Base-by-base conservation (phyloP, 441 rosid genomes). In the Mallotus japonicus region DNA sequence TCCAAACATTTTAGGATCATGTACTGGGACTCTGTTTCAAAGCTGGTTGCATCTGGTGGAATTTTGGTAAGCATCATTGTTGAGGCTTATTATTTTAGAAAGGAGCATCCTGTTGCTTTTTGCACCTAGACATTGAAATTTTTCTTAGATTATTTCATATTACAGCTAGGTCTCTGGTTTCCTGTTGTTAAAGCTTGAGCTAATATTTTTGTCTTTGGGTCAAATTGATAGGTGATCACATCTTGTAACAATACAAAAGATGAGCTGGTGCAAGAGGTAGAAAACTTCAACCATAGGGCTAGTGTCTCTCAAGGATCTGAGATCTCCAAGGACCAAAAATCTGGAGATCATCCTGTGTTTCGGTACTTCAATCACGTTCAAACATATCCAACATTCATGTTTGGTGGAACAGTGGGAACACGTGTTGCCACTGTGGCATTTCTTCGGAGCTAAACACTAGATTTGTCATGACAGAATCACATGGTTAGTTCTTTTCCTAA, bases 361-460 rank as follows among this genome's bases (percentile, higher is more conserved):
- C 85, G 75, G 71, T 91, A 93, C 80, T 84, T 93, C 15, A 83
- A 83, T 82, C 98, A 91, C 61, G 96, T 95, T 70, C 88, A 90
- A 68, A 84, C 94, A 5, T 90, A 90, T 77, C 99, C 96, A 0
- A 91, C 95, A 12, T 91, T 90, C 84, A 88, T 80, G 88, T 91
- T 91, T 70, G 96, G 96, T 67, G 98, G 99, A 37, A 78, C 86
- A 9, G 88, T 85, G 13, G 96, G 98, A 75, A 89, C 95, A 2
- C 95, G 92, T 62, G 97, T 89, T 68, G 93, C 99, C 54, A 95
- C 94, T 0, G 98, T 93, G 69, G 99, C 97, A n/a, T 91, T 92
- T 77, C 85, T 85, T 54, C 85, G 92, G 76, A 85, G 77, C 77
- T 92, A 84, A 88, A 65, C 55, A 20, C 37, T 17, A 44, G 67